Conservation (phyloP, 495 filamentous ascomycete species). For the Apodospora peruviana region DNA sequence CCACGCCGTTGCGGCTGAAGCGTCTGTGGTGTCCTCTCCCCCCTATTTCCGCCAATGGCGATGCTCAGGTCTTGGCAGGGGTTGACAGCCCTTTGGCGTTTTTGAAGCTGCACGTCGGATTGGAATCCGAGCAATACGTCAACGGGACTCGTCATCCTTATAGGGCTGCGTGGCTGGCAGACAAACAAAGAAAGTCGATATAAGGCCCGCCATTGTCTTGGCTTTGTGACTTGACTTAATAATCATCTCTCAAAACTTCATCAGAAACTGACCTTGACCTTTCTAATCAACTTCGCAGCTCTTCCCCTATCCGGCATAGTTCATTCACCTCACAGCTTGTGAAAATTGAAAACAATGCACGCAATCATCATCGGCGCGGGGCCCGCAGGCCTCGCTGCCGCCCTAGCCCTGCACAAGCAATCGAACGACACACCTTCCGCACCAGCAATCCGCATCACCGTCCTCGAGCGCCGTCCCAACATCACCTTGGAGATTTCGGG, state of each 20-base stretch:
- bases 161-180: background rate
- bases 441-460: slow-evolving; percentile 39
- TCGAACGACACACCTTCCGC: slow-evolving; percentile 14
- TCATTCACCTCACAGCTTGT: background rate
- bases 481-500: slow-evolving; percentile 28
- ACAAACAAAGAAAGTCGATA: background rate
- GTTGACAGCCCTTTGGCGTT: too few relatives aligned
- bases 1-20: too few relatives aligned
- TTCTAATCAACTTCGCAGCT: too few relatives aligned
- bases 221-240: background rate
- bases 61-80: too few relatives aligned
- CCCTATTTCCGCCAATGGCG: too few relatives aligned
- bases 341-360: background rate
- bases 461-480: slow-evolving; percentile 53
- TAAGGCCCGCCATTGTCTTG: background rate
- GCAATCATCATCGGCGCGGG: slow-evolving; percentile 48
- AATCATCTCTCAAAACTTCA: too few relatives aligned
- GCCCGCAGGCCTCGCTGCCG: slow-evolving; percentile 50
- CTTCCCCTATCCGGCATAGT: too few relatives aligned
- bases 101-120: background rate
- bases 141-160: background rate
- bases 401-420: slow-evolving; percentile 38
- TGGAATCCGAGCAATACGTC: background rate
- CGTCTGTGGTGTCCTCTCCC: too few relatives aligned
- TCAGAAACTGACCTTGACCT: too few relatives aligned